These are phyloP conservation scores for Lignosus rhinocerotis DNA, from an alignment of 1,284 basidiomycete species.

Conservation along the genomic window DNA sequence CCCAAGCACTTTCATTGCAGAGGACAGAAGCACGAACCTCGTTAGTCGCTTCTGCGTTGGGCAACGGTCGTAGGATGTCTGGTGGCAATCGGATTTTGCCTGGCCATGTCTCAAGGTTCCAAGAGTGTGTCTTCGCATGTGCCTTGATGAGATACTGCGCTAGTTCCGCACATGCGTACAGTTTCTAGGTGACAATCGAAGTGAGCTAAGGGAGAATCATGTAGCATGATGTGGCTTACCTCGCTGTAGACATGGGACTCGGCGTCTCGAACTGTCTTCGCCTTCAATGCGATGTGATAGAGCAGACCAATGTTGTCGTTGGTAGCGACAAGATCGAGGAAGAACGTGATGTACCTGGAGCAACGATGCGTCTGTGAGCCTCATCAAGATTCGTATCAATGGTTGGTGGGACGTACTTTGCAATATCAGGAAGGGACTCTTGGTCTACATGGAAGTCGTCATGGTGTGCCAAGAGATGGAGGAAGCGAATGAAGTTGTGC, in stretches of 20 bases:
- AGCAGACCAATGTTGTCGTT: conserved; percentile 83
- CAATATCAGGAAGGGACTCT: conserved; percentile 69
- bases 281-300: conserved; percentile 79
- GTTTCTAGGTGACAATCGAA: conserved; percentile 55
- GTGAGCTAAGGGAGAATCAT: neutral
- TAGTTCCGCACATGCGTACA: conserved; percentile 89
- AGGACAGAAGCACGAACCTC: conserved; percentile 44
- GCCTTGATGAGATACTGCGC: conserved; percentile 85
- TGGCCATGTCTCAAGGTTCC: conserved; percentile 81
- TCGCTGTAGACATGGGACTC: conserved; percentile 67
- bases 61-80: conserved; percentile 77
- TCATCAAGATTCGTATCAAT: neutral
- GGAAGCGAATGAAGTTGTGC: conserved; percentile 79
- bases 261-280: conserved; percentile 85
- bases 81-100: conserved; percentile 78
- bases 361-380: neutral
- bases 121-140: conserved; percentile 65
- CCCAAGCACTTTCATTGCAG: neutral
- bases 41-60: conserved; percentile 60
- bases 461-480: conserved; percentile 91
- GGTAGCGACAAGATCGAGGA: conserved; percentile 74
- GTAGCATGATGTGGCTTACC: conserved; percentile 40
- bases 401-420: conserved; percentile 49
- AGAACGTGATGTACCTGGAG: conserved; percentile 91
- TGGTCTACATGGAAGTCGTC: conserved; percentile 78